These are phyloP conservation scores for Eucalyptus tenuipes DNA, from an alignment of 345 rosid genomes.

Conservation along the genomic window DNA sequence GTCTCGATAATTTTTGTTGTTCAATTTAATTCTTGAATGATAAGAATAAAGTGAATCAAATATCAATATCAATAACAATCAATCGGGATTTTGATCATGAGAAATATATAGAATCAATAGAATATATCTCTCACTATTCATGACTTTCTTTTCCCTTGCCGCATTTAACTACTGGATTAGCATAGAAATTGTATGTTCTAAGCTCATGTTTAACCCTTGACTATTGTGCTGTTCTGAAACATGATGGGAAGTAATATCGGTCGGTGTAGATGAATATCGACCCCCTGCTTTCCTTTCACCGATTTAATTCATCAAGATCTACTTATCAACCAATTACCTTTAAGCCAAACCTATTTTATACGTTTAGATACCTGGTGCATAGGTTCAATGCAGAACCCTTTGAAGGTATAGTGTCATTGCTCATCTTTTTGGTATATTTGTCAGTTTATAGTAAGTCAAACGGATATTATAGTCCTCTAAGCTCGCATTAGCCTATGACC, in stretches of 20 bases:
- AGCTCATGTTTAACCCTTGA: neutral
- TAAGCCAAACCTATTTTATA: slow-evolving; percentile 56
- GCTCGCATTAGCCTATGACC: neutral
- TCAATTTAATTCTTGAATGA: too few species aligned
- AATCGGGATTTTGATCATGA: neutral
- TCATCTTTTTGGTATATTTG: neutral
- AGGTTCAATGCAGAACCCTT: slow-evolving; percentile 52
- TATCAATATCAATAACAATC: neutral
- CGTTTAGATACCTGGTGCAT: slow-evolving; percentile 27
- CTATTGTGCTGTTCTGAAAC: neutral
- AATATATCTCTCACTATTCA: neutral
- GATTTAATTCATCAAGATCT: slow-evolving; percentile 73
- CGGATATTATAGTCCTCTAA: neutral
- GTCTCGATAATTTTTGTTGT: too few species aligned
- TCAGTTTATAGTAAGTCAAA: neutral
- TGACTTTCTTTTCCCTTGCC: neutral
- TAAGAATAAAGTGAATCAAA: too few species aligned
- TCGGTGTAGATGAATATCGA: neutral
- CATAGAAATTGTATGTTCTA: neutral
- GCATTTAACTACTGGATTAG: neutral
- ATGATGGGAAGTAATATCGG: neutral
- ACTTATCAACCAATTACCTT: slow-evolving; percentile 58
- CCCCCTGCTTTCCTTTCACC: slow-evolving; percentile 50
- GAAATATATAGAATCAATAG: neutral
- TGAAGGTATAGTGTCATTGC: slow-evolving; percentile 38